Base-by-base conservation (phyloP, 2,329 filamentous ascomycete genomes). In the Plenodomus tracheiphilus region DNA sequence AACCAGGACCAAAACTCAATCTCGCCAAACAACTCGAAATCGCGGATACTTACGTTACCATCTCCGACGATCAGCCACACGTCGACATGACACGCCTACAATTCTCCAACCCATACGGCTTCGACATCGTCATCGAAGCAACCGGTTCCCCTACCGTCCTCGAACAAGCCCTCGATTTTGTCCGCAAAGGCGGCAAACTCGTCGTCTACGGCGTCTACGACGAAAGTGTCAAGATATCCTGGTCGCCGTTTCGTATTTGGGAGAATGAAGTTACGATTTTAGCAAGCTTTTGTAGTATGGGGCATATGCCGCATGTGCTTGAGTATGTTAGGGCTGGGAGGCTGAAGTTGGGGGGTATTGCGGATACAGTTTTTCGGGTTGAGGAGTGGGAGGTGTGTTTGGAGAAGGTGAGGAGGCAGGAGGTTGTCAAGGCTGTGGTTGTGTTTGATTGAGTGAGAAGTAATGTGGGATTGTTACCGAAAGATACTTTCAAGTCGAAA, bases 171-270 rank as follows among this genome's bases (percentile, higher is more conserved):
- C 87, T 90, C 69, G 79, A 88, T 73, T 89, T 87, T 66, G 84
- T 87, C 58, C 83, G 85, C 39, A 81, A 86, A 43, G 86, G 86
- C 36, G 86, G 87, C 47, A 89, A 86, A 68, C 76, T 89, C 25
- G 83, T 89, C 37, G 85, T 87, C 51, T 89, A 89, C 57, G 86
- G 85, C 41, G 87, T 90, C 20, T 90, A 89, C 68, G 75, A 81
- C 55, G 81, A 77, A 54, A 72, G 80, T 21, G 85, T 82, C 47
- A 80, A 80, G 41, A 85, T 90, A 22, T 78, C 81, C 3, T 88
- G 86, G 85, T 77, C 84, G 4, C 87, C 87, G n/a, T 79, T 81
- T 68, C 87, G 86, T 76, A 89, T 91, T 62, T 89, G 75, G 59
- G 77, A 77, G 36, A 77, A 81, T 54, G 86, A 89, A 70, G 87